phyloP scores from a whole-genome alignment of 2,329 filamentous ascomycete species.

The Ophiosphaerella narmari region DNA sequence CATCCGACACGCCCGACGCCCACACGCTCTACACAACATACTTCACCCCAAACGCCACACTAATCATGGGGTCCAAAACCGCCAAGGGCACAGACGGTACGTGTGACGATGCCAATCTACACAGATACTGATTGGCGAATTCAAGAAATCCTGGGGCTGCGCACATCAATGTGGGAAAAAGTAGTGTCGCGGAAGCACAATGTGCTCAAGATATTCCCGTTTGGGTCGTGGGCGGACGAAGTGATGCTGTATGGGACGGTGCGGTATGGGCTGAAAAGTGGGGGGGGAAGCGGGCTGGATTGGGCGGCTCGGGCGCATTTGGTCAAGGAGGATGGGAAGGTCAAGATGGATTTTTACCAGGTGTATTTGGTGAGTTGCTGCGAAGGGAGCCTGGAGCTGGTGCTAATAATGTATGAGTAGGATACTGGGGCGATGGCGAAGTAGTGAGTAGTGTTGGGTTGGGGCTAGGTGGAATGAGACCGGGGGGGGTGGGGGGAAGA shows the following conservation, averaged over 20 bases:
- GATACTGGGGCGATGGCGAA: constrained; percentile 16
- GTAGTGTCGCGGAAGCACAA: constrained; percentile 54
- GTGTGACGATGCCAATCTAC: not conserved
- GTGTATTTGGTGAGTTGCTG: constrained; percentile 56
- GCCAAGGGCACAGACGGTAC: constrained; percentile 53
- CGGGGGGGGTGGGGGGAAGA: too few species aligned
- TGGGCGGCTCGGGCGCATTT: constrained; percentile 63
- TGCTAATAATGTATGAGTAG: constrained; percentile 21
- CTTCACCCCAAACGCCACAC: constrained; percentile 55
- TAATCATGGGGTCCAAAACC: constrained; percentile 59
- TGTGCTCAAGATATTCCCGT: constrained; percentile 56
- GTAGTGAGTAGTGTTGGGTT: not conserved
- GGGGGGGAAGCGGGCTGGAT: constrained; percentile 51
- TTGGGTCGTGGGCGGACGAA: constrained; percentile 52
- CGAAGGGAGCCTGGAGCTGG: not conserved
- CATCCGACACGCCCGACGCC: constrained; percentile 53
- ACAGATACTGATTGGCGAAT: too few species aligned
- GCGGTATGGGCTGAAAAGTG: constrained; percentile 58
- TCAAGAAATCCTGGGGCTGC: constrained; percentile 56
- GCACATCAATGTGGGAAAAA: constrained; percentile 60
- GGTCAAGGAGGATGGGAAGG: constrained; percentile 55
- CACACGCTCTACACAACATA: constrained; percentile 55
- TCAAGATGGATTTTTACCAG: constrained; percentile 61
- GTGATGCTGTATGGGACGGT: constrained; percentile 61
- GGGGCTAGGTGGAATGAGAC: too few species aligned